Percentiles rank a stretch among this genome's conserved stretches.
Conservation (phyloP, 2,329 filamentous ascomycete genomes). For the Fusarium nisikadoi region DNA sequence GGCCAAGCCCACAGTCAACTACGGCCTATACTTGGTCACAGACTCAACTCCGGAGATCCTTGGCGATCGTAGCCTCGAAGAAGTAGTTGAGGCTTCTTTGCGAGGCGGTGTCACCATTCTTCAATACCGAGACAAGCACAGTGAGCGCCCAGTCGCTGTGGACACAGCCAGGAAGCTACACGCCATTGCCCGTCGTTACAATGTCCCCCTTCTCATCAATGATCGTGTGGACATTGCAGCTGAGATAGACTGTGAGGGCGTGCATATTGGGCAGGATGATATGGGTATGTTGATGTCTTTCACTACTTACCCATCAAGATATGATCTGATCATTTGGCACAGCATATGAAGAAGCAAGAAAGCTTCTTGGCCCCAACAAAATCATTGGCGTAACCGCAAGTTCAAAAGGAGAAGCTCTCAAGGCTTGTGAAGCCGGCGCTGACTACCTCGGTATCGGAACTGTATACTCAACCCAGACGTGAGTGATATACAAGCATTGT, state of each 20-base stretch:
- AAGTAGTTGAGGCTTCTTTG: constrained; percentile 80
- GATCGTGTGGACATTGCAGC: constrained; percentile 91
- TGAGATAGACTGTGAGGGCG: constrained; percentile 87
- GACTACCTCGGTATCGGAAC: constrained; percentile 93
- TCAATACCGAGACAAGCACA: constrained; percentile 90
- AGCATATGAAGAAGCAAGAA: constrained; percentile 65
- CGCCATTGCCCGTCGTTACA: constrained; percentile 71
- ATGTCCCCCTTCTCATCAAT: constrained; percentile 89
- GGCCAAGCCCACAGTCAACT: constrained; percentile 64
- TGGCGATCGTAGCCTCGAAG: constrained; percentile 73
- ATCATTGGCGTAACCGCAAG: constrained; percentile 93
- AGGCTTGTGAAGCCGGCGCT: constrained; percentile 79
- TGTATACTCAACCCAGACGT: constrained; percentile 86
- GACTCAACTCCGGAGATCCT: constrained; percentile 91
- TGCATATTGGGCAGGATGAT: constrained; percentile 96
- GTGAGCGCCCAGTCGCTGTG: constrained; percentile 77
- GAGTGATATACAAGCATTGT: constrained; percentile 44
- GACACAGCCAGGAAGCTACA: constrained; percentile 78
- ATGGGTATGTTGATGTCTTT: constrained; percentile 67
- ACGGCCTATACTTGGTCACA: constrained; percentile 89
- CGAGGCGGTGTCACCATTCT: constrained; percentile 85
- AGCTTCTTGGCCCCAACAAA: constrained; percentile 76
- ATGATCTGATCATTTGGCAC: constrained; percentile 3
- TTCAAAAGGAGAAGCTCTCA: constrained; percentile 75
- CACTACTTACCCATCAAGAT: background rate